Percentiles rank a stretch among this genome's conserved stretches.
phyloP scores from a whole-genome alignment of 495 filamentous ascomycete genomes.

The Xylaria palmicola region DNA sequence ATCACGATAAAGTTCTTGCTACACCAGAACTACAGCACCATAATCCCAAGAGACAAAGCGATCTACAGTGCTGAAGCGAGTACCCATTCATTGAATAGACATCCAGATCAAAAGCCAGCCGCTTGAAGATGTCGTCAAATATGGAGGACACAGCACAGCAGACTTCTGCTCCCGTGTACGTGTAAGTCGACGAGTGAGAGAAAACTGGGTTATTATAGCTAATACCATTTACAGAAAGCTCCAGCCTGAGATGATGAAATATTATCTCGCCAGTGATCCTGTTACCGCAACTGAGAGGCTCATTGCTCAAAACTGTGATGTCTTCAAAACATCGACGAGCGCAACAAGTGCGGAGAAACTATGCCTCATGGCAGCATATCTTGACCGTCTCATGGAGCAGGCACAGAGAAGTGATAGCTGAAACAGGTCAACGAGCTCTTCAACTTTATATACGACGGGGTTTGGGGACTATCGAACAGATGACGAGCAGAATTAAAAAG shows the following conservation, averaged over 20 bases:
- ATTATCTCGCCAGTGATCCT: slow-evolving; percentile 21
- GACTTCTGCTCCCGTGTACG: not conserved
- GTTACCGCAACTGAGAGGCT: slow-evolving; percentile 26
- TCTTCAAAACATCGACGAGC: not conserved
- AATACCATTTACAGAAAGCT: not conserved
- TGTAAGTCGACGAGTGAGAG: not conserved
- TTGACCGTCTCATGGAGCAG: not conserved
- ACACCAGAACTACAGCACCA: not conserved
- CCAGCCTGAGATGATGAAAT: slow-evolving; percentile 20
- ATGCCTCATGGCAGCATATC: not conserved
- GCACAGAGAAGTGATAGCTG: not conserved
- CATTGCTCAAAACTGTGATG: not conserved
- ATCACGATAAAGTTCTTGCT: not conserved
- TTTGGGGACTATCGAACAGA: not conserved
- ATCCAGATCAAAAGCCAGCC: not conserved
- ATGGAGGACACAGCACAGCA: not conserved
- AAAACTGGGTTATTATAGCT: not conserved
- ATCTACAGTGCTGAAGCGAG: no score
- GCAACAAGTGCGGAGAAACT: not conserved
- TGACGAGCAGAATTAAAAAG: not conserved
- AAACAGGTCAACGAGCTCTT: not conserved
- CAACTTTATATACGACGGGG: not conserved
- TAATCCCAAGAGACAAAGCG: not conserved
- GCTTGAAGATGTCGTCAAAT: not conserved
- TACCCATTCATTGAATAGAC: not conserved